A percentile compares a stretch with the other conserved stretches of the same genome.
Conservation (phyloP, 2,329 filamentous ascomycete genomes). For the Sporothrix protearum region DNA sequence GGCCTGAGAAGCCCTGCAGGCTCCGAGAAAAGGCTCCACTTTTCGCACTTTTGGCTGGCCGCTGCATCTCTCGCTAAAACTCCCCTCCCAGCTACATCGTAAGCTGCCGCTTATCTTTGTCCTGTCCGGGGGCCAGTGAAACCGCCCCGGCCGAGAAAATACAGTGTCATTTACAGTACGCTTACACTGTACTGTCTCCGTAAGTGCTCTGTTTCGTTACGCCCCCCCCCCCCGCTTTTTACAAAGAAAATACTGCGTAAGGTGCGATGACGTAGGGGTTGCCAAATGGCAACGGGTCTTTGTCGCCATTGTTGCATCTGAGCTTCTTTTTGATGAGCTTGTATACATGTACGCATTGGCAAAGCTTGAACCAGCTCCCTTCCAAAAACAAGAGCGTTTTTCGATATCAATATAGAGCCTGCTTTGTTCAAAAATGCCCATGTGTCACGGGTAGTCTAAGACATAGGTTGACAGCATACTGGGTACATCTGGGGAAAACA, state of each 20-base stretch:
- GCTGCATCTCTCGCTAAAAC: conserved; percentile 29
- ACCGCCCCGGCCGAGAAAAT: neutral
- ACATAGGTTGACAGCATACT: neutral
- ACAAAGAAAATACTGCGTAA: neutral
- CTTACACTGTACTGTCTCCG: neutral
- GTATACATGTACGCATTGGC: neutral
- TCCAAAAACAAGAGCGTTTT: neutral
- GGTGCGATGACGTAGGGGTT: conserved; percentile 10
- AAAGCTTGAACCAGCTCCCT: neutral
- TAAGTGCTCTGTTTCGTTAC: neutral
- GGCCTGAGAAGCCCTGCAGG: neutral
- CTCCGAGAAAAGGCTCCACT: conserved; percentile 17
- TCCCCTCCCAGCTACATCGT: neutral
- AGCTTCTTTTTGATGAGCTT: neutral
- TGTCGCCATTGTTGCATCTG: neutral
- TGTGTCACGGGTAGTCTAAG: conserved; percentile 2
- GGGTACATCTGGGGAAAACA: neutral
- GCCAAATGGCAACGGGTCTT: neutral
- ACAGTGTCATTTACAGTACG: neutral
- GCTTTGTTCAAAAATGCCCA: neutral
- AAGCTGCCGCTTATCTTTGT: neutral
- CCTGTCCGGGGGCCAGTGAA: neutral
- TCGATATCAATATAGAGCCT: neutral
- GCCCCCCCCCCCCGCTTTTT: conserved; percentile 13
- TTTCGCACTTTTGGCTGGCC: neutral